Evolutionary conservation across 2,329 filamentous ascomycete genomes (phyloP).

Genomic region (Arthrobotrys sphaeroides): DNA sequence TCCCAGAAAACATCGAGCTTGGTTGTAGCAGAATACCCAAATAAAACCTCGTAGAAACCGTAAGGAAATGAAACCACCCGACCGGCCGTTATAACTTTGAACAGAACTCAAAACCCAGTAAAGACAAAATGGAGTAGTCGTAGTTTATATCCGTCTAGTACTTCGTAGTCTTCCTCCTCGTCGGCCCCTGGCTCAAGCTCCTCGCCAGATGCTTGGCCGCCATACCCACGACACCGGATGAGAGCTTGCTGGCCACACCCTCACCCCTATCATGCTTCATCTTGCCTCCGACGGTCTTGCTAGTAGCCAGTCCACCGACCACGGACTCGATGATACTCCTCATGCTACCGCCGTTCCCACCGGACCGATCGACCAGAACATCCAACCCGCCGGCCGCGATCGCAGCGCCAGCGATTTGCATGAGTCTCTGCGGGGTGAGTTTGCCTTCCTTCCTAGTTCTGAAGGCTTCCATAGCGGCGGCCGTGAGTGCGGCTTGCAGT

Average conservation of each 20-base stretch:
- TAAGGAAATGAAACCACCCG: constrained; percentile 7
- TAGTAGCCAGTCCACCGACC: constrained; percentile 27
- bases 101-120: not conserved
- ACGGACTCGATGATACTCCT: constrained; percentile 44
- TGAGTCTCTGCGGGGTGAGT: constrained; percentile 42
- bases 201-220: constrained; percentile 34
- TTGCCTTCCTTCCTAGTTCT: constrained; percentile 48
- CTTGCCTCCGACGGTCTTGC: constrained; percentile 31
- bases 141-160: constrained; percentile 8
- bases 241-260: constrained; percentile 24
- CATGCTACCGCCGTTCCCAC: not conserved
- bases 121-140: not conserved
- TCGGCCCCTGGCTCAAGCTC: constrained; percentile 39
- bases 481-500: constrained; percentile 44
- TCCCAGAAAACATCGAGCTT: too few relatives aligned
- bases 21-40: too few relatives aligned
- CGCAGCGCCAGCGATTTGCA: constrained; percentile 50
- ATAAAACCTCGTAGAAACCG: not conserved
- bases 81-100: constrained; percentile 2
- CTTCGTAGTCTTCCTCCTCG: constrained; percentile 33
- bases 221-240: constrained; percentile 33
- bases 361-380: constrained; percentile 34
- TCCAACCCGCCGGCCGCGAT: constrained; percentile 49
- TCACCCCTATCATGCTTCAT: constrained; percentile 33
- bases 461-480: constrained; percentile 51